These are phyloP conservation scores for Pterocarpus macrocarpus DNA, from an alignment of 306 rosid species.

Conservation along the genomic window DNA sequence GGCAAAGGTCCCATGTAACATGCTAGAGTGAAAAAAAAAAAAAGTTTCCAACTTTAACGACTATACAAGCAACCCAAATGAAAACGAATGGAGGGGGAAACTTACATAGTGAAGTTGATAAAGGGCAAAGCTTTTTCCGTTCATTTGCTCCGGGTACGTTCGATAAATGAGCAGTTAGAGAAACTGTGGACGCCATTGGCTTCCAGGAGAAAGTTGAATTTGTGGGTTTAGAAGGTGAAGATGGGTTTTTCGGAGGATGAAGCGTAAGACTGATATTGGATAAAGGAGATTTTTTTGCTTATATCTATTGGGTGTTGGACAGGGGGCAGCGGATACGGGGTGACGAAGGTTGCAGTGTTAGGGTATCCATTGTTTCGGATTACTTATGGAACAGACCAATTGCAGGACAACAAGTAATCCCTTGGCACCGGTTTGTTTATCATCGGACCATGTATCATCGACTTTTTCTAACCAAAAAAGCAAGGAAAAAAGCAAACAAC, in stretches of 20 bases:
- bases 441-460: neutral
- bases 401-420: neutral
- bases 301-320: neutral
- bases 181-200: constrained; percentile 70
- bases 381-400: constrained; percentile 29
- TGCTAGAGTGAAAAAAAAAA: constrained; percentile 29
- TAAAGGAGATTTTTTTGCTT: neutral
- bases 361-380: neutral
- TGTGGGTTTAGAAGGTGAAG: neutral
- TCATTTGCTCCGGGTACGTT: constrained; percentile 55
- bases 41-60: neutral
- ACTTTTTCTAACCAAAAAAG: no score
- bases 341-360: neutral
- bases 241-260: neutral
- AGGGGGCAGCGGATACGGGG: neutral
- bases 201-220: neutral
- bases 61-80: constrained; percentile 41
- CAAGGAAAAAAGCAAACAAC: no score
- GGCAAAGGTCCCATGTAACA: neutral
- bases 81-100: constrained; percentile 36
- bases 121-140: constrained; percentile 49
- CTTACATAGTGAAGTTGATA: constrained; percentile 54
- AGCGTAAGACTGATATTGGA: neutral
- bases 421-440: neutral
- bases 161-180: constrained; percentile 60